These are phyloP conservation scores for Ocimum tenuiflorum DNA, from an alignment of 257 asterid genomes.

Conservation along the genomic window DNA sequence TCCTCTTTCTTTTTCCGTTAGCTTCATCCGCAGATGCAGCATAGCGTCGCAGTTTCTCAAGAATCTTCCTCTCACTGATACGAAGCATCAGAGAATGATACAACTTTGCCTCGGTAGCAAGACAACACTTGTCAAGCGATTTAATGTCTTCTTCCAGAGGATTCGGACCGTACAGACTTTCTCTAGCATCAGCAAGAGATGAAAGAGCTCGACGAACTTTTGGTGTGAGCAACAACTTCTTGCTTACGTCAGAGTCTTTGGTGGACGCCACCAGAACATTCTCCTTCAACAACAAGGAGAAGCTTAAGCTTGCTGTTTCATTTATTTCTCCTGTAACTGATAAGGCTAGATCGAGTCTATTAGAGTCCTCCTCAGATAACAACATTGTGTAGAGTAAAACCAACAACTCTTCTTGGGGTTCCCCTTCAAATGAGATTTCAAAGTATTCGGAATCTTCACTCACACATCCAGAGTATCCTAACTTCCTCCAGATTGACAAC, in stretches of 20 bases:
- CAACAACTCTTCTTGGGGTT: conserved; percentile 71
- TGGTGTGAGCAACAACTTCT: conserved; percentile 41
- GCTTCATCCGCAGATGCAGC: conserved; percentile 26
- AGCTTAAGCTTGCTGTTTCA: conserved; percentile 8
- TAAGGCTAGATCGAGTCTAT: conserved; percentile 38
- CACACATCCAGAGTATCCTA: conserved; percentile 55
- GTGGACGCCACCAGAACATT: conserved; percentile 11
- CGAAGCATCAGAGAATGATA: conserved; percentile 68
- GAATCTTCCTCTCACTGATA: conserved; percentile 71
- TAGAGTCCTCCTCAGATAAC: conserved; percentile 49
- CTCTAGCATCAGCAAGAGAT: conserved; percentile 69
- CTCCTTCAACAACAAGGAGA: conserved; percentile 20
- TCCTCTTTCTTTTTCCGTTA: conserved; percentile 23
- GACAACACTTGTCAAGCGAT: conserved; percentile 33
- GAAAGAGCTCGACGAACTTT: conserved; percentile 51
- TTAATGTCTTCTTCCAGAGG: conserved; percentile 52
- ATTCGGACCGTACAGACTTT: conserved; percentile 49
- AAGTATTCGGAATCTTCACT: conserved; percentile 70
- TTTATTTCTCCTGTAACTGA: conserved; percentile 22
- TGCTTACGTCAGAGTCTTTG: conserved; percentile 28
- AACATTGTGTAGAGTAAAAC: conserved; percentile 58
- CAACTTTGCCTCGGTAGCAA: conserved; percentile 33
- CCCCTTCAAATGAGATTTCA: conserved; percentile 69
- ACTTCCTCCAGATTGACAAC: conserved; percentile 63
- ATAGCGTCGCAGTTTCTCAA: conserved; percentile 54